Evolutionary conservation across 768 basidiomycete species (phyloP), one percentile per base, ranked within the genome.

Genomic region (Lactarius akahatsu): DNA sequence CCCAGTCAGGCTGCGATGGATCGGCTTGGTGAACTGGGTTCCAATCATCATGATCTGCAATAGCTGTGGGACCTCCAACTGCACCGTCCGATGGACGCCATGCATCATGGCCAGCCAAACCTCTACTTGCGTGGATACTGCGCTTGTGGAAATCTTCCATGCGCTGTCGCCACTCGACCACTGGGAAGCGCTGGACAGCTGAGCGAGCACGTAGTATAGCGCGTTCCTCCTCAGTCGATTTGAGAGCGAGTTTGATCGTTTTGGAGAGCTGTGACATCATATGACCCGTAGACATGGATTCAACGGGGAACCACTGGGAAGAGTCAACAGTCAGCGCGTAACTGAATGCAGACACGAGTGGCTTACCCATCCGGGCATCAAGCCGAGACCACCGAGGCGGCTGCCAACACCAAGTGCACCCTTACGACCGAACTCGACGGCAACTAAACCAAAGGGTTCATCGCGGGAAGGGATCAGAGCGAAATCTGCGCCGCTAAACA

Each of bases 321-420:
- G 10, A 0, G 41, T 71, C 63, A 72, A 64, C 26, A 38, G 9
- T n/a, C 26, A 52, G 26, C 26, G 16, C 43, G 8, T 36, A 20
- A 41, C 20, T 10, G 20, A 43, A n/a, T 4, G 1, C 69, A 62
- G 11, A 18, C 36, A 28, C 61, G 18, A 52, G 66, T 23, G 1
- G 83, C 89, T 73, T 74, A 94, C 93, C 95, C 95, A 96, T 79
- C 94, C 95, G 74, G 95, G 95, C 95, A 97, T 97, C 66, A 97
- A 80, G 77, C 95, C 95, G 54, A 97, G 83, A 81, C 95, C 95
- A 74, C 95, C 95, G 26, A 96, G 83, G 72, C 95, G 91, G 80
- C 90, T 88, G 70, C 95, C 95, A 70, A 97, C 95, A 79, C 95
- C 95, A 61, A 97, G 85, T 62, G 95, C 95, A 82, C 95, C 95